Percentiles rank a stretch among this genome's conserved stretches.
phyloP scores from a whole-genome alignment of 148 eudicot species.

The Euryodendron excelsum region DNA sequence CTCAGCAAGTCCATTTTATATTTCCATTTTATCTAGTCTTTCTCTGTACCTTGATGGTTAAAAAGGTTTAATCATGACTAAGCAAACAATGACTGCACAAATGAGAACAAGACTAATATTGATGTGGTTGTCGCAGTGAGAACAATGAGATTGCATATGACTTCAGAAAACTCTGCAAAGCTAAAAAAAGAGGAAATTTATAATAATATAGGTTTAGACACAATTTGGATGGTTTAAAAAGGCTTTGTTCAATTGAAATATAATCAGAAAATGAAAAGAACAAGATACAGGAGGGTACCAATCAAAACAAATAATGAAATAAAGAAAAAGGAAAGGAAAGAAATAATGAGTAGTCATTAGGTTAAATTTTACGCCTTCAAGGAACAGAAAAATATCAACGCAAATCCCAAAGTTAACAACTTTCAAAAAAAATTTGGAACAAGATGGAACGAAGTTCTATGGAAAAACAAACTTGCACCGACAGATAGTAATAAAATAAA shows the following conservation, averaged over 20 bases:
- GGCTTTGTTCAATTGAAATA: neutral
- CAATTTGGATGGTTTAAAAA: neutral
- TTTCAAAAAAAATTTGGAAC: neutral
- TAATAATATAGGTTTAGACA: neutral
- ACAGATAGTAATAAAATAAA: neutral
- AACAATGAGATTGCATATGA: neutral
- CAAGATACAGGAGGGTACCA: neutral
- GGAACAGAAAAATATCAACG: neutral
- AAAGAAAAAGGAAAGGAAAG: no score
- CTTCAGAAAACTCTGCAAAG: neutral
- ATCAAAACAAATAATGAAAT: neutral
- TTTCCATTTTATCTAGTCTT: neutral
- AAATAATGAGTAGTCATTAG: neutral
- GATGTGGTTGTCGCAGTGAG: neutral
- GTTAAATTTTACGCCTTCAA: neutral
- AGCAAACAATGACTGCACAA: neutral
- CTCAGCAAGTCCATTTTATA: neutral
- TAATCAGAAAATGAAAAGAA: neutral
- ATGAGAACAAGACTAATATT: neutral
- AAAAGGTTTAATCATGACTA: neutral
- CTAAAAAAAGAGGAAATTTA: no score
- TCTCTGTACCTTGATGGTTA: neutral
- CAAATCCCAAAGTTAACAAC: neutral
- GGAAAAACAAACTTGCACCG: neutral
- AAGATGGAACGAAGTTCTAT: neutral